Evolutionary conservation across 2,329 filamentous ascomycete genomes (phyloP).

Genomic region (Aspergillus quadrilineatus): DNA sequence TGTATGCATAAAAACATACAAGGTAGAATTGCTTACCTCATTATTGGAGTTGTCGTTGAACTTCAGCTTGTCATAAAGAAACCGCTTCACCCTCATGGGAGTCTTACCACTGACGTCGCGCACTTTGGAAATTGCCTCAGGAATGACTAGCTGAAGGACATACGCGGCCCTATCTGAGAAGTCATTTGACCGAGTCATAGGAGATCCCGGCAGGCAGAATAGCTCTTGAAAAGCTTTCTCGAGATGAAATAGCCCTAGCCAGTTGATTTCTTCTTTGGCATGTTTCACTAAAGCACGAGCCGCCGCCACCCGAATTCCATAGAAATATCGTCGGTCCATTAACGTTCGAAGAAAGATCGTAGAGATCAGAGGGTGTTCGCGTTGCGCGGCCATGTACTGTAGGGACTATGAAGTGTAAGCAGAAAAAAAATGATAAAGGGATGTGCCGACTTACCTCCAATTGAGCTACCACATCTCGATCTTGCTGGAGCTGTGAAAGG

Average conservation of each 20-base stretch:
- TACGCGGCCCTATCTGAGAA: slow-evolving; percentile 86
- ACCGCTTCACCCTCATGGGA: slow-evolving; percentile 73
- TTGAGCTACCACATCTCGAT: slow-evolving; percentile 91
- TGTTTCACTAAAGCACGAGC: slow-evolving; percentile 75
- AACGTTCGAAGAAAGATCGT: slow-evolving; percentile 87
- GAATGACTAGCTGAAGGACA: slow-evolving; percentile 78
- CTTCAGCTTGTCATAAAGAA: slow-evolving; percentile 83
- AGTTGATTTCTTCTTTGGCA: slow-evolving; percentile 67
- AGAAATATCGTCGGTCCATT: slow-evolving; percentile 88
- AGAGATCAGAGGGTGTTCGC: slow-evolving; percentile 76
- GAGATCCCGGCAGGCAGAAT: slow-evolving; percentile 76
- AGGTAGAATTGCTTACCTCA: slow-evolving; percentile 38
- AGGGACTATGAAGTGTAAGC: slow-evolving; percentile 53
- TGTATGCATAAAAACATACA: background rate
- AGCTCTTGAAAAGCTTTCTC: slow-evolving; percentile 82
- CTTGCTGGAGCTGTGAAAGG: slow-evolving; percentile 93
- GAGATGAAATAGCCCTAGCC: slow-evolving; percentile 80
- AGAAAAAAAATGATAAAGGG: background rate
- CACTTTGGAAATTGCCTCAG: slow-evolving; percentile 74
- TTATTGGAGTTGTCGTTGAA: slow-evolving; percentile 96
- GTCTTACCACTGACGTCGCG: slow-evolving; percentile 73
- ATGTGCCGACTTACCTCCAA: slow-evolving; percentile 50
- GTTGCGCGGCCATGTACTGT: slow-evolving; percentile 67
- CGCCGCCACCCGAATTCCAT: slow-evolving; percentile 86
- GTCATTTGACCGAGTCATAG: slow-evolving; percentile 83